A percentile compares a stretch with the other conserved stretches of the same genome.
These are phyloP conservation scores for Gossypium gossypioides DNA, from an alignment of 441 rosid species.

Conservation along the genomic window DNA sequence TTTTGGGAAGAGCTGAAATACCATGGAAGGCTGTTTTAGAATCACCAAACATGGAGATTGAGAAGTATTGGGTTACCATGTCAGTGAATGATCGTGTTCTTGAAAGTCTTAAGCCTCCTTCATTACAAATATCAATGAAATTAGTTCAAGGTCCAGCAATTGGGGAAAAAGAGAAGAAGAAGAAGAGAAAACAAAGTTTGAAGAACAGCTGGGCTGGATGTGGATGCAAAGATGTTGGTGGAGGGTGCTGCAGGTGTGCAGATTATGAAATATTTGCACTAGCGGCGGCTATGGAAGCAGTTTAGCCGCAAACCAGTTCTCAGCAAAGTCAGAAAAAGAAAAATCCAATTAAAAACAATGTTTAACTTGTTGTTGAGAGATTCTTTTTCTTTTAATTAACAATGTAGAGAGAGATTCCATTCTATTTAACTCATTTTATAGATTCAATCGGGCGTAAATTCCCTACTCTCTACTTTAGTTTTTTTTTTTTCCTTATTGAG, in stretches of 20 bases:
- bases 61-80: constrained; percentile 52
- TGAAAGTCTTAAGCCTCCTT: constrained; percentile 34
- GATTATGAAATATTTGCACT: constrained; percentile 47
- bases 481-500: too few relatives aligned
- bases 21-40: constrained; percentile 54
- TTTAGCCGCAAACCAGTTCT: constrained; percentile 3
- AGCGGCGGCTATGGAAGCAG: constrained; percentile 47
- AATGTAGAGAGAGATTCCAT: too few relatives aligned
- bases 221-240: constrained; percentile 28
- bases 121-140: constrained; percentile 39
- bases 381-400: too few relatives aligned
- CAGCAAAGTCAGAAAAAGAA: not conserved
- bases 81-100: constrained; percentile 12
- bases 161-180: constrained; percentile 16
- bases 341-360: too few relatives aligned
- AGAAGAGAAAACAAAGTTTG: constrained; percentile 11
- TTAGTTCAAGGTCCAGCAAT: constrained; percentile 20
- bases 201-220: constrained; percentile 25
- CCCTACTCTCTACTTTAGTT: too few relatives aligned
- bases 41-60: constrained; percentile 46
- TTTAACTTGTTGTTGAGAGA: too few relatives aligned
- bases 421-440: too few relatives aligned
- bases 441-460: too few relatives aligned
- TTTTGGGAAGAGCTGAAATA: constrained; percentile 54
- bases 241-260: constrained; percentile 17